Percentiles rank a stretch among this genome's conserved stretches.
Evolutionary conservation across 805 yeast genomes (phyloP).

Genomic region (Kodamaea sagamina): DNA sequence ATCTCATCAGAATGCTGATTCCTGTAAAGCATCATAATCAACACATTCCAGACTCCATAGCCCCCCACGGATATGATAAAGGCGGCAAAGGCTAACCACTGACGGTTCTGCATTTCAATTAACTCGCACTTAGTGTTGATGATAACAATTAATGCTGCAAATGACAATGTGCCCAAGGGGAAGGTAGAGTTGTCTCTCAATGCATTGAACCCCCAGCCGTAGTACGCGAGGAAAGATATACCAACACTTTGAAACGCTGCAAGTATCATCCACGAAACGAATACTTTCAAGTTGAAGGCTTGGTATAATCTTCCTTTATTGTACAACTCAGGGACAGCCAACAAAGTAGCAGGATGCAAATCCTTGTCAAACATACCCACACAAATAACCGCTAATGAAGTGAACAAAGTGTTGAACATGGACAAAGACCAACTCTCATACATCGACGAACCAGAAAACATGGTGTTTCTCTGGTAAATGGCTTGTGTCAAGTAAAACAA

Average conservation of each 20-base stretch:
- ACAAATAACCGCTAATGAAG: slow-evolving; percentile 87
- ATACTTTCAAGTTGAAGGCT: slow-evolving; percentile 70
- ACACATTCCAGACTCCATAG: slow-evolving; percentile 80
- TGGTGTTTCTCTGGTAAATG: slow-evolving; percentile 78
- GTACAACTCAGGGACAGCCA: slow-evolving; percentile 92
- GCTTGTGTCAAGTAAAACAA: slow-evolving; percentile 87
- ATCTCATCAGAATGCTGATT: slow-evolving; percentile 47
- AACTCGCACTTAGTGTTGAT: slow-evolving; percentile 79
- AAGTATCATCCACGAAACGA: slow-evolving; percentile 74
- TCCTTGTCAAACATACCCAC: slow-evolving; percentile 97
- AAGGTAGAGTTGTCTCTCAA: slow-evolving; percentile 72
- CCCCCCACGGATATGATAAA: slow-evolving; percentile 76
- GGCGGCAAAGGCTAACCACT: slow-evolving; percentile 66
- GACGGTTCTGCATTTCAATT: slow-evolving; percentile 76
- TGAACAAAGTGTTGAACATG: slow-evolving; percentile 95
- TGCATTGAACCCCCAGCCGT: slow-evolving; percentile 71
- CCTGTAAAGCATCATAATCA: slow-evolving; percentile 70
- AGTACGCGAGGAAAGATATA: slow-evolving; percentile 64
- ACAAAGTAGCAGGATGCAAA: slow-evolving; percentile 78
- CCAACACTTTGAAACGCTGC: slow-evolving; percentile 75
- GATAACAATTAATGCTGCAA: slow-evolving; percentile 67
- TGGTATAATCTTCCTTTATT: slow-evolving; percentile 70
- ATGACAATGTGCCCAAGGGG: slow-evolving; percentile 78
- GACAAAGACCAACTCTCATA: slow-evolving; percentile 96
- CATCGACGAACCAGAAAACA: slow-evolving; percentile 89